These are phyloP conservation scores for Apiotrichum porosum DNA, from an alignment of 1,284 basidiomycete species.

Conservation along the genomic window DNA sequence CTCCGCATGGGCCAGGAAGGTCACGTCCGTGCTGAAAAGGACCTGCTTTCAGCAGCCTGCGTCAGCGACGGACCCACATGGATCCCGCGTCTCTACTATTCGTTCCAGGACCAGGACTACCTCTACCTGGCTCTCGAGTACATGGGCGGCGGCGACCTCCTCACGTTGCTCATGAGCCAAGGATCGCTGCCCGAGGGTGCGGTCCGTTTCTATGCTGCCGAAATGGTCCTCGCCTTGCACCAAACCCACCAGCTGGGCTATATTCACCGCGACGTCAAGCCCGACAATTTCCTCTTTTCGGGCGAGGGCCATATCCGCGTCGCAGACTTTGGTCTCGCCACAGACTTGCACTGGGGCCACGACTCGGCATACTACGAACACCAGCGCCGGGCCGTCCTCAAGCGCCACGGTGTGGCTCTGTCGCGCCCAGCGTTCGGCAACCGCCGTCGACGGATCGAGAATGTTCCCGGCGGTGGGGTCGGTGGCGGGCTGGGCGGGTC, in stretches of 20 bases:
- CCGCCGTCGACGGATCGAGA: slow-evolving; percentile 4
- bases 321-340: slow-evolving; percentile 93
- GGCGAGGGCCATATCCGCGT: slow-evolving; percentile 88
- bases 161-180: slow-evolving; percentile 88
- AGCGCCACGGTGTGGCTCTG: slow-evolving; percentile 90
- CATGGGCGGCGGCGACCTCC: slow-evolving; percentile 92
- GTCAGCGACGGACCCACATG: slow-evolving; percentile 57
- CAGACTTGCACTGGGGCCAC: slow-evolving; percentile 59
- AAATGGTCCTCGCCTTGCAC: slow-evolving; percentile 96
- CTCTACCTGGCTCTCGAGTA: slow-evolving; percentile 91
- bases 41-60: slow-evolving; percentile 41
- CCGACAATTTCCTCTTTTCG: slow-evolving; percentile 93
- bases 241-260: slow-evolving; percentile 91
- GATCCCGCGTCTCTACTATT: slow-evolving; percentile 91
- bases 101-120: slow-evolving; percentile 71
- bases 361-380: slow-evolving; percentile 94
- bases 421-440: slow-evolving; percentile 13
- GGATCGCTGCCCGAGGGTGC: slow-evolving; percentile 92
- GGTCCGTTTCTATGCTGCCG: slow-evolving; percentile 90
- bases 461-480: slow-evolving; percentile 52
- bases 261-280: slow-evolving; percentile 96
- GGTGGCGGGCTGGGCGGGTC: slow-evolving; percentile 56
- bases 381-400: slow-evolving; percentile 78
- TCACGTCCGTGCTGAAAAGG: slow-evolving; percentile 48
- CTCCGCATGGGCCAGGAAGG: slow-evolving; percentile 97